phyloP scores from a whole-genome alignment of 306 rosid species.

The Pterocarpus santalinus region DNA sequence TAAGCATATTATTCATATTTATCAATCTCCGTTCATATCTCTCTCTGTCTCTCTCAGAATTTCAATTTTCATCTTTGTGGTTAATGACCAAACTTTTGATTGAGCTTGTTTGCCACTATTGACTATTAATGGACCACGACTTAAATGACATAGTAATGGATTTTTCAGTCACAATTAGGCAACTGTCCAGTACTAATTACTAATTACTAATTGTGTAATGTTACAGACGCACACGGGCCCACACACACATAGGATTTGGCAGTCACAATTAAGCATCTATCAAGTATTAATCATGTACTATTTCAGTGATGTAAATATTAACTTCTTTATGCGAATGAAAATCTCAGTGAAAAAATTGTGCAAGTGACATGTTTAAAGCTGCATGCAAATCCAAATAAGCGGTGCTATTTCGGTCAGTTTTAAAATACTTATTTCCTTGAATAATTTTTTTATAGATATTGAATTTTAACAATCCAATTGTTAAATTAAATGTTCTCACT shows the following conservation, averaged over 20 bases:
- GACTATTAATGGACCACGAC: conserved; percentile 1
- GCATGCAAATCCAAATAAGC: too few species aligned
- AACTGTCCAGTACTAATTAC: neutral
- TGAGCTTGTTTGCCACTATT: conserved; percentile 41
- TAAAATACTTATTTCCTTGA: too few species aligned
- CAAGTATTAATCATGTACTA: too few species aligned
- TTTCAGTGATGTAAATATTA: too few species aligned
- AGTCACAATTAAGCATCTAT: too few species aligned
- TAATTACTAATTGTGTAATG: neutral
- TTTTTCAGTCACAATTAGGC: conserved; percentile 17
- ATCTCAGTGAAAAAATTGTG: too few species aligned
- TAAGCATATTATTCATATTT: neutral
- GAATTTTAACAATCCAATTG: too few species aligned
- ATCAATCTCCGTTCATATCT: neutral
- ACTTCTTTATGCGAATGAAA: too few species aligned
- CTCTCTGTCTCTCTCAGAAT: neutral
- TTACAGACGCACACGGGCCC: neutral
- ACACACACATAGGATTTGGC: neutral
- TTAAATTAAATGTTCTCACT: too few species aligned
- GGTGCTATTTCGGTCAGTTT: too few species aligned
- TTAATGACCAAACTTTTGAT: conserved; percentile 28
- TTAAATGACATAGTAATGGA: conserved; percentile 1
- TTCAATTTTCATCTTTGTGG: neutral
- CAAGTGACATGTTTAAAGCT: too few species aligned
- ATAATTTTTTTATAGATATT: too few species aligned